Evolutionary conservation across 805 yeast genomes (phyloP), one percentile per base, ranked within the genome.

Genomic region (Saturnispora diversa): DNA sequence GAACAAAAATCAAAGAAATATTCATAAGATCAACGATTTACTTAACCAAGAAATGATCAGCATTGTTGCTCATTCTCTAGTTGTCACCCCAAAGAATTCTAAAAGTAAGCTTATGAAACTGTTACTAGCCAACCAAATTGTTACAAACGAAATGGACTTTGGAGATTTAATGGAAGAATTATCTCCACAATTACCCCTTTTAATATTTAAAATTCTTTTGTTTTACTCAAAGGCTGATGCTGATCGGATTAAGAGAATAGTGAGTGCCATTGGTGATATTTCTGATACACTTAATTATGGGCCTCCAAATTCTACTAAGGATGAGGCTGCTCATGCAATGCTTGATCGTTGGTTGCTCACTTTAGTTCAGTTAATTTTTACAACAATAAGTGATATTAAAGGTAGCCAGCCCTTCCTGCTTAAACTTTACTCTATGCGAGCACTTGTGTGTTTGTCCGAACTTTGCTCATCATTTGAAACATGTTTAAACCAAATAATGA

Each of bases 401-500:
- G 92, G 92, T 1, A 69, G 74, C 29, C 77, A 76, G 32, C 84
- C 94, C 0, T 80, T 72, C 49, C 65, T 80, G 37, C 87, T 83
- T 36, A 86, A 84, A 53, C 64, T 79, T 1, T 70, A 75, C 27
- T 80, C 90, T 1, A 67, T 90, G 2, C 66, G 75, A 42, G 96
- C 95, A 1, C 72, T 90, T 23, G 74, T 79, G 28, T 74, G 80
- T 43, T 60, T 90, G 19, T 74, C 84, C 6, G 66, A 69, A 31
- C 59, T 76, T 2, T 63, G 76, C 2, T 43, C 51, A 2, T 70
- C 71, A 5, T 63, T 58, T 40, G 60, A 68, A 20, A 66, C 77
- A 12, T 72, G 83, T 23, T 71, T 75, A 4, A 94, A 95, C 0
- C 97, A 88, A 55, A 74, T 90, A 4, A 80, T 85, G 44, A 82